phyloP scores from a whole-genome alignment of 345 rosid genomes.

The Gossypium rotundifolium region DNA sequence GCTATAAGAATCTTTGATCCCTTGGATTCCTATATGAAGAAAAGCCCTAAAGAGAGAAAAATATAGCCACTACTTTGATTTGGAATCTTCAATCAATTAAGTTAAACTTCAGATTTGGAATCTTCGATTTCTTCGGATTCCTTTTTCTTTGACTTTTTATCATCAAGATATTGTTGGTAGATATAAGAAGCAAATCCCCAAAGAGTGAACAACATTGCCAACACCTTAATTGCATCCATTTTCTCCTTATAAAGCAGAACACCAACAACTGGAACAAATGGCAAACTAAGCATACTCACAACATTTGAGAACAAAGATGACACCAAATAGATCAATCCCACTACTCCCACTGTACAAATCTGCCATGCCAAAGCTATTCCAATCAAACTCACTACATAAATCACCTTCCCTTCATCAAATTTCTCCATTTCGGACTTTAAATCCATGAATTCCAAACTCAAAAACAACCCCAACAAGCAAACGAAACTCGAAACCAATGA shows the following conservation, averaged over 20 bases:
- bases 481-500: constrained; percentile 33
- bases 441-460: constrained; percentile 31
- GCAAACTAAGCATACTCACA: constrained; percentile 18
- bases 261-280: constrained; percentile 21
- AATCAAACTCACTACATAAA: constrained; percentile 24
- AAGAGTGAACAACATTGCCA: constrained; percentile 28
- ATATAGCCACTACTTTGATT: too few relatives aligned
- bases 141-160: constrained; percentile 1
- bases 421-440: constrained; percentile 31
- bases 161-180: constrained; percentile 35
- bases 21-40: too few relatives aligned
- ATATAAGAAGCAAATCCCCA: constrained; percentile 34
- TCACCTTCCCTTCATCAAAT: constrained; percentile 21
- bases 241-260: constrained; percentile 15
- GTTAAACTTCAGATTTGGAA: background rate
- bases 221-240: constrained; percentile 3
- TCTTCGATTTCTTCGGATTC: background rate
- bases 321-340: constrained; percentile 30
- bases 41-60: too few relatives aligned
- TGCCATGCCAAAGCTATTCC: constrained; percentile 38
- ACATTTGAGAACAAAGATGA: constrained; percentile 39
- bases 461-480: constrained; percentile 26
- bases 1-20: too few relatives aligned
- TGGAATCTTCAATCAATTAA: background rate
- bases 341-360: constrained; percentile 28